Evolutionary conservation across 805 yeast genomes (phyloP), one percentile per base, ranked within the genome.

Genomic region (Lachancea cidri): DNA sequence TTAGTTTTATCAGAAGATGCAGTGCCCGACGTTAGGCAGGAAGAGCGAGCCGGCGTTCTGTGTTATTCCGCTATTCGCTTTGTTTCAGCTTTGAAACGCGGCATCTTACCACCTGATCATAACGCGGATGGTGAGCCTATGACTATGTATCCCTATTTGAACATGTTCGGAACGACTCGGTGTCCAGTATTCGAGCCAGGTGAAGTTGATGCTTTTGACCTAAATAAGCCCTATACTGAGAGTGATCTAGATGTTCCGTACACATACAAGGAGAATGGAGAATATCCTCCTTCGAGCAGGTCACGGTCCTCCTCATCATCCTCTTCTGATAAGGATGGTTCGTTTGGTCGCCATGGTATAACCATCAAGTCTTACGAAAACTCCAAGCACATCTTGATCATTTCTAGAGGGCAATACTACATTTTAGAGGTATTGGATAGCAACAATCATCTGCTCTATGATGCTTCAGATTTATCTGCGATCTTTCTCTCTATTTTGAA

Each of bases 331-430:
- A 22, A 11, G 27, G 43, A 45, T 27, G 58, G 53, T 38, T 29
- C 38, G 9, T 48, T 50, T 31, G 51, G 44, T 18, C 44, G 52
- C 7, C 55, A 63, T 35, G 94, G 95, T 4, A 84, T 95, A 53
- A 74, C 82, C 39, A 77, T 85, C 70, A 86, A 81, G 59, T 69
- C 81, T 2, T 86, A 79, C 56, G 57, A 71, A 6, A 67, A 74
- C 17, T 77, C 91, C 2, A 77, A 77, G 49, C 95, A 87, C 58
- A 74, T 88, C 31, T 73, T 86, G 14, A 82, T 88, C 22, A 66
- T 86, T 48, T 80, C 87, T 36, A 81, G 79, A 48, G 85, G 94
- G 4, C 95, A 86, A 59, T 86, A 85, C 62, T 88, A 87, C 62
- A 83, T 91, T 77, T 75, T 88, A 51, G 89, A 84, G 53, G 96